Evolutionary conservation across 2,329 filamentous ascomycete species (phyloP).

Genomic region (Alternaria triticina): DNA sequence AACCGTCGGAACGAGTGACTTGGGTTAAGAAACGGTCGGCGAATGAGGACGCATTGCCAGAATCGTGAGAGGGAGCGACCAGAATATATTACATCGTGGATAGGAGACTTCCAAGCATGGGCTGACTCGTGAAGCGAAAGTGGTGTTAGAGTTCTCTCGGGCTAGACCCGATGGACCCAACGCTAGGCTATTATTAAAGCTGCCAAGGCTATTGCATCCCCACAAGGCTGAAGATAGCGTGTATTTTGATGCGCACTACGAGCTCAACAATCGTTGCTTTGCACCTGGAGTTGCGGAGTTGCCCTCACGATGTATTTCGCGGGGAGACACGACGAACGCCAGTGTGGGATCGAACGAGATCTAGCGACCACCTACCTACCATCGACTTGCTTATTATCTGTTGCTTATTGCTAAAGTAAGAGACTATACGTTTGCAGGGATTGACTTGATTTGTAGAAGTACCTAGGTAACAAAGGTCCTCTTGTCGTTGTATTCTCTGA

Average conservation of each 20-base stretch:
- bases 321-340: background rate
- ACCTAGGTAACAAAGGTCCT: no score
- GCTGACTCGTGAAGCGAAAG: constrained; percentile 6
- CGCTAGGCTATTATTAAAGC: background rate
- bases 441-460: no score
- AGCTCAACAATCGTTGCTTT: background rate
- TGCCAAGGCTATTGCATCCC: background rate
- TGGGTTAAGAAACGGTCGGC: background rate
- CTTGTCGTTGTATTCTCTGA: no score
- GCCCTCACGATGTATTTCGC: background rate
- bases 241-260: background rate
- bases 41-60: background rate
- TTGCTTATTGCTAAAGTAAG: background rate
- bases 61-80: background rate
- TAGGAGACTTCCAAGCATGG: background rate
- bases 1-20: background rate
- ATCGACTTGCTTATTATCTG: background rate
- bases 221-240: constrained; percentile 5
- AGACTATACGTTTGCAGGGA: background rate
- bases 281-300: background rate
- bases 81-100: background rate
- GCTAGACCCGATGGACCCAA: background rate
- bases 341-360: background rate
- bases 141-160: constrained; percentile 1
- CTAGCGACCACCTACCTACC: background rate